Percentiles rank a stretch among this genome's conserved stretches.
Evolutionary conservation across 805 yeast genomes (phyloP).

Genomic region (Metschnikowia cerradonensis): DNA sequence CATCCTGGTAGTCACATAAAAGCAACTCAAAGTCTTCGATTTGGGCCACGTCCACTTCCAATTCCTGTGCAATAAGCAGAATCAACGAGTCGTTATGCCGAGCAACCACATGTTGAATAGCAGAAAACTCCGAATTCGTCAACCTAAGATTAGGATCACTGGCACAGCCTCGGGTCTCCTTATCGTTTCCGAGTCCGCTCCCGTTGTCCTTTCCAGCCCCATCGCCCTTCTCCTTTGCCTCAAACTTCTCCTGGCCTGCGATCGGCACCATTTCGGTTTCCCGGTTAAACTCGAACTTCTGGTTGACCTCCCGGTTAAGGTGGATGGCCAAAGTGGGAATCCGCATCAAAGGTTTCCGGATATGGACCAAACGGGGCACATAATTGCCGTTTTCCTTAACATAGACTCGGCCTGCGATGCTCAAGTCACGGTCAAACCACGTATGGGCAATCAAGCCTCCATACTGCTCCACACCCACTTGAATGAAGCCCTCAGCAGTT

Average conservation of each 20-base stretch:
- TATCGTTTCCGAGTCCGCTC: not conserved
- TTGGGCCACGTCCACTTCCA: constrained; percentile 46
- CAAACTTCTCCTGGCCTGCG: constrained; percentile 52
- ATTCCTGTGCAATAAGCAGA: constrained; percentile 62
- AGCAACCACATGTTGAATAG: constrained; percentile 58
- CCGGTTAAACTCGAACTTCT: constrained; percentile 81
- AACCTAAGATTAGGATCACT: constrained; percentile 46
- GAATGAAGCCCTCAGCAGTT: constrained; percentile 69
- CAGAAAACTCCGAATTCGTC: constrained; percentile 54
- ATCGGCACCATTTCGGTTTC: constrained; percentile 86
- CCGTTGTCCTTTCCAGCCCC: constrained; percentile 6
- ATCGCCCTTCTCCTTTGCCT: constrained; percentile 11
- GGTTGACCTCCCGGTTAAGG: constrained; percentile 69
- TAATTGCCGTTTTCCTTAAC: constrained; percentile 50
- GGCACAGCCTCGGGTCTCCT: constrained; percentile 32
- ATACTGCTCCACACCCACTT: constrained; percentile 89
- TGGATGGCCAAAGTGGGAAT: constrained; percentile 96
- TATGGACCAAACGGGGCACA: constrained; percentile 68
- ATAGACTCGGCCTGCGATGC: constrained; percentile 88
- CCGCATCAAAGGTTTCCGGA: constrained; percentile 74
- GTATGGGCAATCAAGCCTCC: constrained; percentile 97
- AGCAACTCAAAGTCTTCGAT: constrained; percentile 90
- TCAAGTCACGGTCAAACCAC: constrained; percentile 93
- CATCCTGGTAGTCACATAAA: constrained; percentile 78
- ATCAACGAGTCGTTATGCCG: constrained; percentile 78